phyloP scores from a whole-genome alignment of 2,329 filamentous ascomycete genomes.

The Chrysoporthe austroafricana region DNA sequence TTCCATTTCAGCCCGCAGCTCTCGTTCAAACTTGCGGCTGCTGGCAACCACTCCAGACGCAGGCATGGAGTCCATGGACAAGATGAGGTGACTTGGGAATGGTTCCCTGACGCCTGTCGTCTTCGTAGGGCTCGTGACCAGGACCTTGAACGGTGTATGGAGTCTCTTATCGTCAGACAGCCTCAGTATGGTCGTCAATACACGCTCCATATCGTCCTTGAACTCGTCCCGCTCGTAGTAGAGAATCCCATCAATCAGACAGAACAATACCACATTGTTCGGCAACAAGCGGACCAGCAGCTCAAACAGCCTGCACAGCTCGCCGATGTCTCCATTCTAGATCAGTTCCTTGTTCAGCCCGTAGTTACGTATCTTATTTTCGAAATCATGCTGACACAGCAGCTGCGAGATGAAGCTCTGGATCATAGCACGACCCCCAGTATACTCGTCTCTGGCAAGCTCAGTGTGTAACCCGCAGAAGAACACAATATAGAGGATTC shows the following conservation, averaged over 20 bases:
- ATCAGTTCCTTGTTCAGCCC: not conserved
- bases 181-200: not conserved
- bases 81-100: not conserved
- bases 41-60: not conserved
- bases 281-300: not conserved
- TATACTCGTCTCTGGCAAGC: not conserved
- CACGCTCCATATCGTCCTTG: not conserved
- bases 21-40: no score
- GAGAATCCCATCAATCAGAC: slow-evolving; percentile 6
- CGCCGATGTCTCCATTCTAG: not conserved
- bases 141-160: not conserved
- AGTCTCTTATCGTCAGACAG: not conserved
- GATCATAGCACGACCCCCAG: slow-evolving; percentile 11
- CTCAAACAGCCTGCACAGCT: not conserved
- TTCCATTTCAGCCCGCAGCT: no score
- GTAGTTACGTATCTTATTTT: not conserved
- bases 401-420: slow-evolving; percentile 17
- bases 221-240: slow-evolving; percentile 7
- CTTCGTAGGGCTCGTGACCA: slow-evolving; percentile 14
- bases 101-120: not conserved
- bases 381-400: not conserved
- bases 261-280: not conserved
- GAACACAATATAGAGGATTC: not conserved
- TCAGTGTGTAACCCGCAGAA: slow-evolving; percentile 14
- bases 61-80: slow-evolving; percentile 4